Evolutionary conservation across 441 rosid genomes (phyloP), one percentile per base, ranked within the genome.

Genomic region (Melastoma candidum): DNA sequence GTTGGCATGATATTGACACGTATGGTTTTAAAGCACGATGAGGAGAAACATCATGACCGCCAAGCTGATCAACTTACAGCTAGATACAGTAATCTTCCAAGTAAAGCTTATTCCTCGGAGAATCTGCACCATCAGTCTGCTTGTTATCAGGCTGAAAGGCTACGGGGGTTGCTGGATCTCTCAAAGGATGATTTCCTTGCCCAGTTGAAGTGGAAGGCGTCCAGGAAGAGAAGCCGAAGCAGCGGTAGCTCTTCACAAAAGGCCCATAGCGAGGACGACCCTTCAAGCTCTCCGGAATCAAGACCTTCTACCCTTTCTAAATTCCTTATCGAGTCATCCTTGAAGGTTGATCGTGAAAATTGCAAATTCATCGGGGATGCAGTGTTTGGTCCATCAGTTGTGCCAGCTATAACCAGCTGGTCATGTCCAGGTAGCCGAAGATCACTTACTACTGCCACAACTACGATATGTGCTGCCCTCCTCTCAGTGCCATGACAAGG

Each of bases 311-410:
- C 51, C 39, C 57, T 44, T 11, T 67, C 64, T 36, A 63, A 62
- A 49, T 63, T 68, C 60, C 46, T 60, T 48, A 45, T 69, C 56
- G 65, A 73, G 8, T 51, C 60, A 25, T 59, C 76, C 41, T 50
- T 73, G 27, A 74, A 71, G 70, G 77, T 71, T 41, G 85, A 81
- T 71, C 69, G 66, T 43, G 92, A 85, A 51, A 89, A 76, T 70
- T 85, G 93, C 75, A 83, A 79, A 63, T 77, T 67, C 60, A 46
- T 67, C 56, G 71, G 81, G 44, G 86, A 69, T 58, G 61, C 87
- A 39, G 47, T 71, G 7, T 83, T 81, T 50, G 63, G 68, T 49
- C 64, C 81, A 48, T 57, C 83, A 26, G 78, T 62, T 13, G 78
- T 65, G 58, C 71, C 75, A 11, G 57, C 75, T 27, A 74, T 76